phyloP scores from a whole-genome alignment of 2,329 filamentous ascomycete genomes.

The Penicillium expansum region DNA sequence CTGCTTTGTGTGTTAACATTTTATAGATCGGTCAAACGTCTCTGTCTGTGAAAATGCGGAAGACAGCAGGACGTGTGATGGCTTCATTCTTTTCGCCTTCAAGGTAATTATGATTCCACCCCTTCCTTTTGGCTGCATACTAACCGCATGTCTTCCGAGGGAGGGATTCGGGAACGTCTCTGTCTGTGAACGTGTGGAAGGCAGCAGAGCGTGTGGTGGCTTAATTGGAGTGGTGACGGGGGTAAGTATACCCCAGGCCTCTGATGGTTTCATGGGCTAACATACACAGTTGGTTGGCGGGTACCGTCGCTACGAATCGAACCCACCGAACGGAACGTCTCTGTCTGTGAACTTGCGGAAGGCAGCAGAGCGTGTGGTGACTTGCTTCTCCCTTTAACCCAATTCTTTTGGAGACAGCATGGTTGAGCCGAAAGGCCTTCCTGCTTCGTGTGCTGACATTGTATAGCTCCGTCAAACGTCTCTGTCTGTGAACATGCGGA shows the following conservation, averaged over 20 bases:
- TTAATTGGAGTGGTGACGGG: background rate
- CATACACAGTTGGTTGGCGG: background rate
- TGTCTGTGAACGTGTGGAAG: background rate
- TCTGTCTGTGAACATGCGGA: no score
- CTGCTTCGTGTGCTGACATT: background rate
- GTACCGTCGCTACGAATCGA: background rate
- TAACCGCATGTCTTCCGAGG: background rate
- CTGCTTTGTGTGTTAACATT: background rate
- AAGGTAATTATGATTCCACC: background rate
- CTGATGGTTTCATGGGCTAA: background rate
- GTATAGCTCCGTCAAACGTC: no score
- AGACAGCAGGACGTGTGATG: background rate
- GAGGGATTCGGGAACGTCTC: background rate
- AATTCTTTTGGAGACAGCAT: background rate
- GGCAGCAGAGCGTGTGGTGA: background rate
- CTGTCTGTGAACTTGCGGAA: background rate
- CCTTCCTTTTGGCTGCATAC: background rate
- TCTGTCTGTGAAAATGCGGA: background rate
- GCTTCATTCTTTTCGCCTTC: background rate
- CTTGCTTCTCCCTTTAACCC: background rate
- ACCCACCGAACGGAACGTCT: background rate
- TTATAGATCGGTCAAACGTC: background rate
- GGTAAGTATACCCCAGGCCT: background rate
- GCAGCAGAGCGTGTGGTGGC: background rate
- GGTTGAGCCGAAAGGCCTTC: background rate